A percentile compares a stretch with the other conserved stretches of the same genome.
These are phyloP conservation scores for Epichloe sp. DNA, from an alignment of 2,329 filamentous ascomycete species.

Conservation along the genomic window DNA sequence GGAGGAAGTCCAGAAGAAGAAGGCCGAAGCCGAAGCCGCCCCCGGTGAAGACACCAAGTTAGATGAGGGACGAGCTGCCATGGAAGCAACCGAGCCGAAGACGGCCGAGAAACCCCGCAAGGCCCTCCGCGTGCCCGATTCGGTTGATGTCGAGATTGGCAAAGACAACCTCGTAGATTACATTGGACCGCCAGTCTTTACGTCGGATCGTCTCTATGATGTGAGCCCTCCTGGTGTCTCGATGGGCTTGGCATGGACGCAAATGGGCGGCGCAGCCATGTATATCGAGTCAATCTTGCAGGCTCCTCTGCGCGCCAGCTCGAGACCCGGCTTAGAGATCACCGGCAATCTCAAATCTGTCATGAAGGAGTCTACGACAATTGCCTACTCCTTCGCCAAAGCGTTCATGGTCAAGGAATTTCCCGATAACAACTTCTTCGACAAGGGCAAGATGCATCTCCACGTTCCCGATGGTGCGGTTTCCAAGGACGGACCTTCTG, in stretches of 20 bases:
- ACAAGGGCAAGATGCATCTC: conserved; percentile 86
- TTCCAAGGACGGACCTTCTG: conserved; percentile 84
- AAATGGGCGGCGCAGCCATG: conserved; percentile 88
- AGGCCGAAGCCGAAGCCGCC: conserved; percentile 45
- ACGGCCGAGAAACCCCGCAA: conserved; percentile 57
- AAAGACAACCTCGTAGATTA: conserved; percentile 93
- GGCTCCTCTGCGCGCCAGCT: conserved; percentile 58
- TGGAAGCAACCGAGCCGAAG: conserved; percentile 23
- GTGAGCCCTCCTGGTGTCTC: conserved; percentile 85
- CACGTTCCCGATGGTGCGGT: conserved; percentile 96
- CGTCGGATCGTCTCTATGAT: conserved; percentile 89
- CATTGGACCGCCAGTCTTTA: conserved; percentile 90
- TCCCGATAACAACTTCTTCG: conserved; percentile 87
- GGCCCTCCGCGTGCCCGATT: conserved; percentile 71
- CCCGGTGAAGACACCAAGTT: conserved; percentile 14
- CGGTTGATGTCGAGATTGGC: conserved; percentile 72
- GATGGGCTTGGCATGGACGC: conserved; percentile 97
- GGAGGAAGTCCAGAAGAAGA: conserved; percentile 58
- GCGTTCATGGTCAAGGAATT: conserved; percentile 73
- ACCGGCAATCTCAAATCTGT: conserved; percentile 92
- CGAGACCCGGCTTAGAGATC: conserved; percentile 69
- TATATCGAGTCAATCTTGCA: conserved; percentile 97
- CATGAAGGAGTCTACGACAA: conserved; percentile 94
- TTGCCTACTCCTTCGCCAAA: conserved; percentile 95
- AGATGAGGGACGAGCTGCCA: conserved; percentile 13